phyloP scores from a whole-genome alignment of 2,329 filamentous ascomycete genomes.

The Mycosphaerelloides madeirae region DNA sequence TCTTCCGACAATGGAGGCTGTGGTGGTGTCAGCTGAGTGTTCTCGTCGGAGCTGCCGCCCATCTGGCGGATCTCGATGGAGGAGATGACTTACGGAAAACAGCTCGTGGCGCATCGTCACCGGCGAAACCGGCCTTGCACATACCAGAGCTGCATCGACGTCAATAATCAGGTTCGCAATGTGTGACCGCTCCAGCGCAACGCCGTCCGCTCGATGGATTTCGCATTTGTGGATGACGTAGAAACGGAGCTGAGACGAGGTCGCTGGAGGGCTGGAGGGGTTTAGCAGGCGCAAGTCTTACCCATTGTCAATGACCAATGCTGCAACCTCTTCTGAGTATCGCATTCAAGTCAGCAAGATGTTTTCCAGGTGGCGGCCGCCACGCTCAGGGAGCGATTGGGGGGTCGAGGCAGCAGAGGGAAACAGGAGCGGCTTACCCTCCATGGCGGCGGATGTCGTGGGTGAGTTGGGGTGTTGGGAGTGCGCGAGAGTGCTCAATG shows the following conservation, averaged over 20 bases:
- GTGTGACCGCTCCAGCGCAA: conserved; percentile 1
- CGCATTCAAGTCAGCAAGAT: conserved; percentile 22
- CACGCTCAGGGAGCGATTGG: conserved; percentile 11
- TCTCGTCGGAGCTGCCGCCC: background rate
- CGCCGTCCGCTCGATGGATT: conserved; percentile 9
- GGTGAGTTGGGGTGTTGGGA: conserved; percentile 4
- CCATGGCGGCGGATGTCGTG: conserved; percentile 27
- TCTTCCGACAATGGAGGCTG: conserved; percentile 98
- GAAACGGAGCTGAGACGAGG: conserved; percentile 27
- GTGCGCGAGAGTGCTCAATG: conserved; percentile 6
- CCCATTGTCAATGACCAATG: conserved; percentile 99
- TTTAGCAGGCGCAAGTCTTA: conserved; percentile 62
- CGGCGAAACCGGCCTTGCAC: conserved; percentile 99
- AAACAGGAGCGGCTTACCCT: conserved; percentile 26
- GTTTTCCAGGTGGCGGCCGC: conserved; percentile 5
- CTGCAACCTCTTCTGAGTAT: conserved; percentile 92
- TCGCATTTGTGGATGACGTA: conserved; percentile 30
- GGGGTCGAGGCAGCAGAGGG: conserved; percentile 14
- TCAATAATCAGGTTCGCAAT: conserved; percentile 20
- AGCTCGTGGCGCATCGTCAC: conserved; percentile 99
- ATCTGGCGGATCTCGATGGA: conserved; percentile 23
- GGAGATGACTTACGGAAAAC: conserved; percentile 89
- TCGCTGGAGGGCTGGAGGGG: conserved; percentile 32
- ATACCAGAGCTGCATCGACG: conserved; percentile 80
- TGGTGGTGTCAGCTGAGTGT: conserved; percentile 25